Evolutionary conservation across 495 filamentous ascomycete genomes (phyloP), one percentile per base, ranked within the genome.

Genomic region (Talaromyces borbonicus): DNA sequence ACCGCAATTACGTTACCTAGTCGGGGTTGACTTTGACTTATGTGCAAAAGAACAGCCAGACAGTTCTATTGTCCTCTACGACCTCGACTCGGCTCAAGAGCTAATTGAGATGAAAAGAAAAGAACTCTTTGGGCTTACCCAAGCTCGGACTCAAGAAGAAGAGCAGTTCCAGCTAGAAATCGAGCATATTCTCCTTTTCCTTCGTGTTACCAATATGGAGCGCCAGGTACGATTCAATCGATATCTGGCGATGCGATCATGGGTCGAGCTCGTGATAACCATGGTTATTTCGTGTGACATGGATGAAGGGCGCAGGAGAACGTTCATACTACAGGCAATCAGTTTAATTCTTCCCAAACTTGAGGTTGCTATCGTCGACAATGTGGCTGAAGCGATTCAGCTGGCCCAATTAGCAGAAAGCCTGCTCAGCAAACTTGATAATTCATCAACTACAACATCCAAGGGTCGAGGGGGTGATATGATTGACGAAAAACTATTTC

Each of bases 331-430:
- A 4, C 86, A 92, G 56, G 74, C 84, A 4, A 69, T 97, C 11
- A 90, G 96, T 59, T 68, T 87, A 20, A 82, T 90, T 41, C 74
- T 93, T 18, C 89, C 92, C 2, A 90, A 85, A 49, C 72, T 97
- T 16, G 90, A 96, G 53, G 66, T 65, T 23, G 80, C 82, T 16
- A 77, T 84, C 52, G 68, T 77, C 16, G 72, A 80, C 1, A 78
- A 83, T 50, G 66, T 79, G 0, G 58, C 67, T 7, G 79, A 84
- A 38, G 83, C 85, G 2, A 67, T 81, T 20, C 77, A 87, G 50
- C 71, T 99, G 15, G 85, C 86, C 12, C 77, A 77, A 36, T 69
- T 96, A 19, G 81, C 85, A 4, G 84, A 85, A 54, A 74, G 81
- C 9, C 65, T 98, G 7, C 69, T 95, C 8, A 81, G 79, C 52